A percentile compares a stretch with the other conserved stretches of the same genome.
phyloP scores from a whole-genome alignment of 2,329 filamentous ascomycete genomes.

The Juglanconis sp. region DNA sequence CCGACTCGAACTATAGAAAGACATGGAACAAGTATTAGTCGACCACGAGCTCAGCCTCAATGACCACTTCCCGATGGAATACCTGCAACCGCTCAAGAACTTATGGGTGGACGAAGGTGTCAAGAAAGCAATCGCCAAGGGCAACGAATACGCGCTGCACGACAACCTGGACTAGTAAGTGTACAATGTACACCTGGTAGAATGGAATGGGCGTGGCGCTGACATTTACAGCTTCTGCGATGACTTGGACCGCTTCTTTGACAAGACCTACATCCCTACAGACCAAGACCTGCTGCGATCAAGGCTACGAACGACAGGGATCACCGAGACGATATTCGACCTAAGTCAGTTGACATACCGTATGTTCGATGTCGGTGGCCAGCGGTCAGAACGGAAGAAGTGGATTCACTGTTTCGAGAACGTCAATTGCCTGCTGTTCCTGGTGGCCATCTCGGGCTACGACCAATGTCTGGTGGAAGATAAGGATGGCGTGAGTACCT shows the following conservation, averaged over 20 bases:
- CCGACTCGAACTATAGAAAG: constrained; percentile 51
- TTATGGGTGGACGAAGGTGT: constrained; percentile 85
- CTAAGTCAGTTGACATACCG: constrained; percentile 88
- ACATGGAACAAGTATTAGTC: constrained; percentile 72
- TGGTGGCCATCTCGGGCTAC: constrained; percentile 93
- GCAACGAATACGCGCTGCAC: constrained; percentile 94
- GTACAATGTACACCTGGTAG: not conserved
- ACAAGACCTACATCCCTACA: constrained; percentile 76
- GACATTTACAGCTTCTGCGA: constrained; percentile 68
- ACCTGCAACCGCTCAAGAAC: constrained; percentile 74
- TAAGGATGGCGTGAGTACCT: constrained; percentile 76
- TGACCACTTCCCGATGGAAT: constrained; percentile 75
- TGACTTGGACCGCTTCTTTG: constrained; percentile 72
- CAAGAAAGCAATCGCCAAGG: constrained; percentile 82
- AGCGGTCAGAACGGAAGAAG: constrained; percentile 91
- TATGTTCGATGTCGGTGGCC: constrained; percentile 94
- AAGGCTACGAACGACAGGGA: constrained; percentile 86
- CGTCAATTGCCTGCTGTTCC: constrained; percentile 85
- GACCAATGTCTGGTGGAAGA: constrained; percentile 96
- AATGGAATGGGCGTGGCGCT: not conserved
- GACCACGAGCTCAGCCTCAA: constrained; percentile 81
- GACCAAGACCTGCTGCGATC: constrained; percentile 94
- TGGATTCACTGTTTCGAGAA: constrained; percentile 98
- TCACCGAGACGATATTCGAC: constrained; percentile 93
- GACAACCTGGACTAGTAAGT: constrained; percentile 92